These are phyloP conservation scores for Tuber aestivum DNA, from an alignment of 495 filamentous ascomycete species.

Conservation along the genomic window DNA sequence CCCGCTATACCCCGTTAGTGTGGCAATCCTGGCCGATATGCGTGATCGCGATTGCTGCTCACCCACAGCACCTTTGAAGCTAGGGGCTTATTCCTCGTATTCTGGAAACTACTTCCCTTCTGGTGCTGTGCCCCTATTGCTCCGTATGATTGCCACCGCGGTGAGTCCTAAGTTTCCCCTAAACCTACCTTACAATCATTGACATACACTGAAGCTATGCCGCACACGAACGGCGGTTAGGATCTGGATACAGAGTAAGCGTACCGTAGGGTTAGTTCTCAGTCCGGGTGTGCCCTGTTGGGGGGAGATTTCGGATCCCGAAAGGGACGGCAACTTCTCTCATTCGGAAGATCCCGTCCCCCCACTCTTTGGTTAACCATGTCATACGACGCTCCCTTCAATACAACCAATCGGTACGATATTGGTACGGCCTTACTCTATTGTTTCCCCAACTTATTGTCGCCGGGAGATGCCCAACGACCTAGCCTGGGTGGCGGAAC, in stretches of 20 bases:
- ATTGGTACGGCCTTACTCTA: neutral
- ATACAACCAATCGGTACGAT: neutral
- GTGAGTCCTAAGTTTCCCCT: neutral
- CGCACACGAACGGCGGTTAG: neutral
- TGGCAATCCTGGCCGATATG: neutral
- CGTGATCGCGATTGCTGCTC: neutral
- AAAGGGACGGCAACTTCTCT: neutral
- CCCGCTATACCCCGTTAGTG: neutral
- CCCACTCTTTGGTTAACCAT: neutral
- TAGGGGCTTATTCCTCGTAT: neutral
- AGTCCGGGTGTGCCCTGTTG: neutral
- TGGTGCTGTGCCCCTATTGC: neutral
- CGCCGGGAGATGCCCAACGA: neutral
- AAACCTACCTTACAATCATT: neutral
- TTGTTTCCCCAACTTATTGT: neutral
- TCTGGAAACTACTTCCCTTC: neutral
- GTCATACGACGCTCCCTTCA: neutral
- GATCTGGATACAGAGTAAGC: neutral
- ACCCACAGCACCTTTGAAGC: neutral
- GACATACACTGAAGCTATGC: neutral
- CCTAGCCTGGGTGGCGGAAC: neutral
- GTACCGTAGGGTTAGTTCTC: neutral
- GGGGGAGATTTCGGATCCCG: neutral
- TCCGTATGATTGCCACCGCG: neutral
- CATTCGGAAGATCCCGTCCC: neutral